Evolutionary conservation across 2,329 filamentous ascomycete species (phyloP).

Genomic region (Clarireedia homoeocarpa): DNA sequence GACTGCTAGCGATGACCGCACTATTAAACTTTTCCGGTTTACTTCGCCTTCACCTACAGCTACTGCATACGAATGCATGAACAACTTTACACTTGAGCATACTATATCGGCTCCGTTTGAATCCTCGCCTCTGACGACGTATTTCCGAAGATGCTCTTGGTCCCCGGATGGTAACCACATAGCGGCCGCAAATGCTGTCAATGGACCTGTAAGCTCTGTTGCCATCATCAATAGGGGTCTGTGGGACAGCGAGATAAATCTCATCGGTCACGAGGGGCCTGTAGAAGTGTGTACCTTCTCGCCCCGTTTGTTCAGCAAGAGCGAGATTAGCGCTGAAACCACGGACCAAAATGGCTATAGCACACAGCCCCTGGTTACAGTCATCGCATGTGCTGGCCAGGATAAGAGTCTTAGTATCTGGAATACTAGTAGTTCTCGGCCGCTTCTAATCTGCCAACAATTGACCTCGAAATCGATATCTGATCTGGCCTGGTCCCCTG

Average conservation of each 20-base stretch:
- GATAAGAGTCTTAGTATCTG: slow-evolving; percentile 95
- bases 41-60: slow-evolving; percentile 86
- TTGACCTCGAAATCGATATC: slow-evolving; percentile 86
- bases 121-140: slow-evolving; percentile 89
- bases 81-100: slow-evolving; percentile 93
- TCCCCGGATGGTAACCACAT: slow-evolving; percentile 96
- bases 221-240: slow-evolving; percentile 86
- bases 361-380: slow-evolving; percentile 60
- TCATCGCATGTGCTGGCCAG: slow-evolving; percentile 93
- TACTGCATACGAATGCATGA: slow-evolving; percentile 88
- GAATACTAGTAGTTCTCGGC: slow-evolving; percentile 92
- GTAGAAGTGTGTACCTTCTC: slow-evolving; percentile 98
- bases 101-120: slow-evolving; percentile 83
- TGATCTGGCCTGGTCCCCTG: slow-evolving; percentile 88
- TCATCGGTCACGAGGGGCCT: slow-evolving; percentile 94
- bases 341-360: slow-evolving; percentile 41
- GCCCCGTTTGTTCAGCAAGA: slow-evolving; percentile 73
- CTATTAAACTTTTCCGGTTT: slow-evolving; percentile 94
- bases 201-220: slow-evolving; percentile 93
- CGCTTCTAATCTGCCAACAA: slow-evolving; percentile 84
- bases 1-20: slow-evolving; percentile 92
- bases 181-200: slow-evolving; percentile 91
- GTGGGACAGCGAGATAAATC: slow-evolving; percentile 95
- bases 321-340: slow-evolving; percentile 47
- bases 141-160: slow-evolving; percentile 95